A percentile compares a stretch with the other conserved stretches of the same genome.
These are phyloP conservation scores for Olyra latifolia DNA, from an alignment of 176 grass and related monocot genomes.

Conservation along the genomic window DNA sequence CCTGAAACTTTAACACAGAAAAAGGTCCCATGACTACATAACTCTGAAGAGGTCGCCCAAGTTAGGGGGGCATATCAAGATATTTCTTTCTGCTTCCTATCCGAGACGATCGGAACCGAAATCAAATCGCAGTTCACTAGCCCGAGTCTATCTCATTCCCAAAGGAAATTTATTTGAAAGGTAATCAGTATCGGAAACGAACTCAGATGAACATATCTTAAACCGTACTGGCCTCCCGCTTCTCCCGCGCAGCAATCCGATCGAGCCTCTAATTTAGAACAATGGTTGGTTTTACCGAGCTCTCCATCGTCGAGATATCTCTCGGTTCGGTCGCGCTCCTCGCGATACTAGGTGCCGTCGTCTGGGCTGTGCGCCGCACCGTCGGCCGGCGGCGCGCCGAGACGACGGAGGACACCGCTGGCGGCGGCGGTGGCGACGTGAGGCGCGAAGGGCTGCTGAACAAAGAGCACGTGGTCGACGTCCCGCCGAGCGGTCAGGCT, in stretches of 20 bases:
- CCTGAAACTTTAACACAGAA: too few relatives aligned
- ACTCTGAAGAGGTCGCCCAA: too few relatives aligned
- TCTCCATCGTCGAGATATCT: neutral
- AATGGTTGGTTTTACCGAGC: neutral
- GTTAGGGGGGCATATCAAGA: too few relatives aligned
- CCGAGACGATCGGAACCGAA: neutral
- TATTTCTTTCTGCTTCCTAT: too few relatives aligned
- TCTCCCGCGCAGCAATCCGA: neutral
- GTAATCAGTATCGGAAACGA: neutral
- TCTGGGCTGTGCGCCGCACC: neutral
- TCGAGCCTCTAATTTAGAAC: neutral
- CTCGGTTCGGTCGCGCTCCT: neutral
- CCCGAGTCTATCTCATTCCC: neutral
- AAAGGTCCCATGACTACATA: too few relatives aligned
- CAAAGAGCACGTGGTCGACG: neutral
- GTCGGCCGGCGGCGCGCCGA: neutral
- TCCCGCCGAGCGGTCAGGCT: neutral
- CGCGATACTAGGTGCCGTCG: neutral
- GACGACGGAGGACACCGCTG: neutral
- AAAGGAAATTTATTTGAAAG: neutral
- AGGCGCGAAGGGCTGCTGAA: neutral
- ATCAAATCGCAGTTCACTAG: neutral
- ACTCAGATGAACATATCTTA: neutral
- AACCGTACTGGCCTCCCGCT: neutral
- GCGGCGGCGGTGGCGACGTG: too few relatives aligned